These are phyloP conservation scores for Triticum monococcum DNA, from an alignment of 176 grass and related monocot genomes.

Conservation along the genomic window DNA sequence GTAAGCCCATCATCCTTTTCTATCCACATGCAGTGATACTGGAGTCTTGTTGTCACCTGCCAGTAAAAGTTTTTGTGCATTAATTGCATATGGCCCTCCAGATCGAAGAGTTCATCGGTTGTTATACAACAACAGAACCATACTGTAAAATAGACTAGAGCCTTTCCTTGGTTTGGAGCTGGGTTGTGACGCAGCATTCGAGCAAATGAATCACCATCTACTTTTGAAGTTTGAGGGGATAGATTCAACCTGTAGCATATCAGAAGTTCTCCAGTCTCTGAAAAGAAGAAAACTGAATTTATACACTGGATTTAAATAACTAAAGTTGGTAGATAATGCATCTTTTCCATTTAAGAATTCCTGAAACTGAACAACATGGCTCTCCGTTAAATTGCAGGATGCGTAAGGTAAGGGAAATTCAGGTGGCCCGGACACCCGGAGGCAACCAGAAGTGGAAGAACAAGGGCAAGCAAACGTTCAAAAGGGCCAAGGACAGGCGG, in stretches of 20 bases:
- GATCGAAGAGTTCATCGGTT: background rate
- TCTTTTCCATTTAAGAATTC: background rate
- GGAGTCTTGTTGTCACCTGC: background rate
- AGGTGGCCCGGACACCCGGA: slow-evolving; percentile 44
- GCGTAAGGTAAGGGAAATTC: slow-evolving; percentile 78
- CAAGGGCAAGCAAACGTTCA: slow-evolving; percentile 63
- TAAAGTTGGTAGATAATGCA: background rate
- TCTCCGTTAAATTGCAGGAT: slow-evolving; percentile 53
- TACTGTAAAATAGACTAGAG: background rate
- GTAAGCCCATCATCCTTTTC: slow-evolving; percentile 38
- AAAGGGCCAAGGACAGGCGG: slow-evolving; percentile 73
- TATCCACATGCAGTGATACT: background rate
- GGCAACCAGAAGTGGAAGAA: slow-evolving; percentile 83
- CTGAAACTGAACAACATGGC: slow-evolving; percentile 7
- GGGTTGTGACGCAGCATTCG: background rate
- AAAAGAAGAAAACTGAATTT: slow-evolving; percentile 1
- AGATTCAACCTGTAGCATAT: background rate
- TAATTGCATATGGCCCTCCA: background rate
- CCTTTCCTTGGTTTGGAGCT: background rate
- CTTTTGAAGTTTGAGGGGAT: no score
- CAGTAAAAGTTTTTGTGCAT: background rate
- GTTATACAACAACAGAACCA: background rate
- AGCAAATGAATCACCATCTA: background rate
- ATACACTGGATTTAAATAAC: background rate
- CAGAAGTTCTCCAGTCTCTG: background rate